Percentiles rank a stretch among this genome's conserved stretches.
phyloP scores from a whole-genome alignment of 768 basidiomycete species.

The Leccinum arenicola region DNA sequence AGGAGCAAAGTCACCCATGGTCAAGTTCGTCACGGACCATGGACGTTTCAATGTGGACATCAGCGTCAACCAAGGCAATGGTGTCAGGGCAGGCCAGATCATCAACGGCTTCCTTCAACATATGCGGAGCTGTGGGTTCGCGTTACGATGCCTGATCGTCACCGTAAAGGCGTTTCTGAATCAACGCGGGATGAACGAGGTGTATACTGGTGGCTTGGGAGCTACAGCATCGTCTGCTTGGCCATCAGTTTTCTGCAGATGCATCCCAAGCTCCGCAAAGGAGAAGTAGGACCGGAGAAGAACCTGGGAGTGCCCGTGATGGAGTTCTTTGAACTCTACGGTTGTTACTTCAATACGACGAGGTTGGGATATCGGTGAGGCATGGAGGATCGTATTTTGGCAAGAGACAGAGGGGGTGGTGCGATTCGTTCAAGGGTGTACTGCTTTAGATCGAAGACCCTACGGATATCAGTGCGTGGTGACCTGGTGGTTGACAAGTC shows the following conservation, averaged over 20 bases:
- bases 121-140: slow-evolving; percentile 54
- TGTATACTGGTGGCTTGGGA: slow-evolving; percentile 93
- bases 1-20: slow-evolving; percentile 91
- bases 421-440: slow-evolving; percentile 49
- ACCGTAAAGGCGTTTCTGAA: slow-evolving; percentile 88
- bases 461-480: slow-evolving; percentile 74
- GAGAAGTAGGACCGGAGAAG: slow-evolving; percentile 78
- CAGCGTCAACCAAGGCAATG: slow-evolving; percentile 88
- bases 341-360: slow-evolving; percentile 88
- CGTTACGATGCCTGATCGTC: slow-evolving; percentile 79
- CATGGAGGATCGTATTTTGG: slow-evolving; percentile 67
- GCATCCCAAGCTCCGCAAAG: slow-evolving; percentile 90
- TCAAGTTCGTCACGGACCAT: slow-evolving; percentile 86
- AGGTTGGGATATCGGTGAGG: slow-evolving; percentile 80
- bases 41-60: slow-evolving; percentile 90
- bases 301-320: slow-evolving; percentile 93
- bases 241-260: slow-evolving; percentile 95
- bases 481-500: neutral
- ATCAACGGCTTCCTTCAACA: slow-evolving; percentile 77
- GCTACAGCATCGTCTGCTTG: slow-evolving; percentile 91
- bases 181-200: slow-evolving; percentile 94
- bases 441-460: slow-evolving; percentile 92
- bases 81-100: slow-evolving; percentile 72
- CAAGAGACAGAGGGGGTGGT: slow-evolving; percentile 83
- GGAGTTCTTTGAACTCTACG: slow-evolving; percentile 98